Base-by-base conservation (phyloP, 768 basidiomycete species). In the Macrolepiota dolichaula region DNA sequence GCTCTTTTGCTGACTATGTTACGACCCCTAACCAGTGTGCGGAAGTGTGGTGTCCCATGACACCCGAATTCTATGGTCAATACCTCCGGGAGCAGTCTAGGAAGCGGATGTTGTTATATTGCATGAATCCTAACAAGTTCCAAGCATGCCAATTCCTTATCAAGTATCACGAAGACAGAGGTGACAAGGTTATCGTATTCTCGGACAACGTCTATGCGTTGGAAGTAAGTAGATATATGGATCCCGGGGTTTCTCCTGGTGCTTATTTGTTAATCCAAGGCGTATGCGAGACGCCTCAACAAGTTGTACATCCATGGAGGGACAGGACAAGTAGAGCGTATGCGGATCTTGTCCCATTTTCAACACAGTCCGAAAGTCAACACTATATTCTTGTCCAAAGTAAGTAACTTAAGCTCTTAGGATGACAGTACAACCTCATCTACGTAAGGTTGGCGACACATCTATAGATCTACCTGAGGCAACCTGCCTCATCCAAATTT, bases 1-100 rank as follows among this genome's bases (percentile, higher is more conserved):
- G 29, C 55, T 49, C 22, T 22, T 37, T 15, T 46, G 32, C 35
- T 46, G 40, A 29, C 42, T 61, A 42, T 57, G 59, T 13, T 52
- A 66, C 61, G 46, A 56, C 57, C 52, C 44, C 55, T 52, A 22
- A 62, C 22, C 67, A 98, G 93, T 99, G 97, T 71, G 97, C 97
- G 15, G 97, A 99, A 74, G 97, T 99, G 7, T 99, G 97, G 97
- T 99, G 97, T 71, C 93, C 94, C 17, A 98, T 99, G 97, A 96
- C 97, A 19, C 96, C 97, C 4, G 96, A 98, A 72, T 99, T 99
- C 73, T 99, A 98, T 73, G 87, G 93, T 65, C 96, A 99, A 75
- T 99, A 99, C 71, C 83, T 99, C 65, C 82, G 92, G 63, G 92
- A 95, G 72, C 89, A 92, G 71, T 92, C 92, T 36, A 84, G 97